Percentiles rank a stretch among this genome's conserved stretches.
phyloP scores from a whole-genome alignment of 108 stramenopile species.

The Aureococcus anophagefferens region DNA sequence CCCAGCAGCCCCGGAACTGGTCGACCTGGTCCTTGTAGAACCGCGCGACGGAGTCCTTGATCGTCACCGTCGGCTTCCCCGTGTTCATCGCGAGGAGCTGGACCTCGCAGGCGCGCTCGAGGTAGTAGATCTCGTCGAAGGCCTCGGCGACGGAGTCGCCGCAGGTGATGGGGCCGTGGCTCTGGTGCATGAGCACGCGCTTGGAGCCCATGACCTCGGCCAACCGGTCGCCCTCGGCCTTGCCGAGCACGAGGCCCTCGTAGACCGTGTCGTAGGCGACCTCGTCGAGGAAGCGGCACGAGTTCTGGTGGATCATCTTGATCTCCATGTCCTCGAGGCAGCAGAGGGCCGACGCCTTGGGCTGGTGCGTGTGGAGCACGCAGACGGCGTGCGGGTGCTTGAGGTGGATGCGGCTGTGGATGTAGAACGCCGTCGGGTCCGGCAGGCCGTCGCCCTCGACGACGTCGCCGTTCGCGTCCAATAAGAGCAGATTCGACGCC shows the following conservation, averaged over 20 bases:
- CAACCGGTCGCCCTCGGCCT: background rate
- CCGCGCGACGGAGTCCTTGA: background rate
- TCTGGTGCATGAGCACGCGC: background rate
- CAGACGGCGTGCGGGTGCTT: background rate
- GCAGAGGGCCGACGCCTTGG: background rate
- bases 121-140: background rate
- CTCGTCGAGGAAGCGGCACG: background rate
- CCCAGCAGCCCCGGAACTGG: background rate
- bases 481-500: background rate
- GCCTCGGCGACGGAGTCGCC: background rate
- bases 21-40: background rate
- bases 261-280: background rate
- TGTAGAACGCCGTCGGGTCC: background rate
- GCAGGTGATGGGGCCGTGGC: background rate
- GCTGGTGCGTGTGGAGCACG: background rate
- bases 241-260: background rate
- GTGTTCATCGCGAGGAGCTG: background rate
- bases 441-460: background rate
- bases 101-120: background rate
- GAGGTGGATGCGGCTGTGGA: background rate
- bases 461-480: background rate
- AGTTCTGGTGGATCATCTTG: background rate
- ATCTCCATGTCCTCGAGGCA: background rate
- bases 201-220: background rate
- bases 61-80: background rate